Percentiles rank a stretch among this genome's conserved stretches.
phyloP scores from a whole-genome alignment of 208 protist species.

The Trypanosoma rangeli region DNA sequence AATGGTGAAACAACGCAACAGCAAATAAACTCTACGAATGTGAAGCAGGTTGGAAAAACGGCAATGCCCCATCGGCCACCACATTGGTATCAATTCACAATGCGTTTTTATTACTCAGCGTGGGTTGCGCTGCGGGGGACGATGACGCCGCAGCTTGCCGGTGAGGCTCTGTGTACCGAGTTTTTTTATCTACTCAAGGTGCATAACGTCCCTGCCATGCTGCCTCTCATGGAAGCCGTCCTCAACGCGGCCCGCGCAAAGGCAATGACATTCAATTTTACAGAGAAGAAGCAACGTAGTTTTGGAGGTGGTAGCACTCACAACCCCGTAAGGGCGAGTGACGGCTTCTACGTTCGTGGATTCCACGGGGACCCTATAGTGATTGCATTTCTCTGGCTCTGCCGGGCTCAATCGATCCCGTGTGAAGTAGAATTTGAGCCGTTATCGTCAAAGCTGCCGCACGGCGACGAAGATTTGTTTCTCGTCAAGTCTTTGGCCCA shows the following conservation, averaged over 20 bases:
- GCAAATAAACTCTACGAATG: not conserved
- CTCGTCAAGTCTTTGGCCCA: constrained; percentile 9
- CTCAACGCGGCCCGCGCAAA: constrained; percentile 41
- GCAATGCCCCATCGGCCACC: constrained; percentile 15
- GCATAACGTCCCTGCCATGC: constrained; percentile 38
- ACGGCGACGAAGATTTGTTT: constrained; percentile 14
- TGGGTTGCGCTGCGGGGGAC: constrained; percentile 59
- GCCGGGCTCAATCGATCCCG: constrained; percentile 63
- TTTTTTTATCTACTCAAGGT: constrained; percentile 60
- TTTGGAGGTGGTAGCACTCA: not conserved
- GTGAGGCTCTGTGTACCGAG: constrained; percentile 69
- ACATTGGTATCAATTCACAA: constrained; percentile 69
- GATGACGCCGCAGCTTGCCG: constrained; percentile 62
- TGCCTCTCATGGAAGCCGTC: constrained; percentile 56
- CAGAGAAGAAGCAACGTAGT: not conserved
- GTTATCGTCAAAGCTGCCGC: constrained; percentile 6
- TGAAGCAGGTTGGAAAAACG: not conserved
- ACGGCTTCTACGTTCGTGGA: constrained; percentile 50
- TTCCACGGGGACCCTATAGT: constrained; percentile 63
- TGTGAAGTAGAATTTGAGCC: constrained; percentile 60
- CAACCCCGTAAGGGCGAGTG: not conserved
- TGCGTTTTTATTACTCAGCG: constrained; percentile 35
- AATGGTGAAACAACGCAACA: not conserved
- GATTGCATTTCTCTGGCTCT: constrained; percentile 73
- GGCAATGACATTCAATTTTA: constrained; percentile 14